Percentiles rank a stretch among this genome's conserved stretches.
These are phyloP conservation scores for Cryptococcus sp. DNA, from an alignment of 1,284 basidiomycete species.

Conservation along the genomic window DNA sequence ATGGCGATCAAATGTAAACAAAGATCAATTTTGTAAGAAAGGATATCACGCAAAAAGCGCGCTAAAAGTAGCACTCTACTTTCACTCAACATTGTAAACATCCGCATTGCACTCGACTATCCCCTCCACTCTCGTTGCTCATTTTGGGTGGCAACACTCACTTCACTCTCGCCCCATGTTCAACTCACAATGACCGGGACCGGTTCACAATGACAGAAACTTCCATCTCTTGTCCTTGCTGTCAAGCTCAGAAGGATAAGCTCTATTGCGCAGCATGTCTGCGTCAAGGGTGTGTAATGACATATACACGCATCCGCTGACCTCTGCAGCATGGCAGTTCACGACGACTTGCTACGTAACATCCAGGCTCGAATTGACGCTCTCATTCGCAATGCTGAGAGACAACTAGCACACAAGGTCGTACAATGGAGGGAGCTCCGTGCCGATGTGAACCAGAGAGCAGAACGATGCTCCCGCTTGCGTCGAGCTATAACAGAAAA, in stretches of 20 bases:
- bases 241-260: constrained; percentile 23
- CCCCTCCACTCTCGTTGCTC: no score
- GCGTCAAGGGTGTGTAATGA: constrained; percentile 31
- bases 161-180: no score
- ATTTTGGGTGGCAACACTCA: no score
- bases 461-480: constrained; percentile 25
- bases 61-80: no score
- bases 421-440: constrained; percentile 36
- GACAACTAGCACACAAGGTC: constrained; percentile 10
- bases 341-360: constrained; percentile 13
- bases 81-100: no score
- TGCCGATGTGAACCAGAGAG: constrained; percentile 31
- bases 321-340: constrained; percentile 18
- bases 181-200: no score
- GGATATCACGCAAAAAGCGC: no score
- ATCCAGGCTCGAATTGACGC: constrained; percentile 16
- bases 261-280: constrained; percentile 41
- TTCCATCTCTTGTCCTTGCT: constrained; percentile 26
- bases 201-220: no score
- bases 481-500: constrained; percentile 11
- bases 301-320: background rate
- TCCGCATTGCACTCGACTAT: no score
- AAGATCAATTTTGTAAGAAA: no score
- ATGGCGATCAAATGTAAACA: no score
- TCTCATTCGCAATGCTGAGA: constrained; percentile 16